These are phyloP conservation scores for Penicillium sp. DNA, from an alignment of 2,329 filamentous ascomycete genomes.

Conservation along the genomic window DNA sequence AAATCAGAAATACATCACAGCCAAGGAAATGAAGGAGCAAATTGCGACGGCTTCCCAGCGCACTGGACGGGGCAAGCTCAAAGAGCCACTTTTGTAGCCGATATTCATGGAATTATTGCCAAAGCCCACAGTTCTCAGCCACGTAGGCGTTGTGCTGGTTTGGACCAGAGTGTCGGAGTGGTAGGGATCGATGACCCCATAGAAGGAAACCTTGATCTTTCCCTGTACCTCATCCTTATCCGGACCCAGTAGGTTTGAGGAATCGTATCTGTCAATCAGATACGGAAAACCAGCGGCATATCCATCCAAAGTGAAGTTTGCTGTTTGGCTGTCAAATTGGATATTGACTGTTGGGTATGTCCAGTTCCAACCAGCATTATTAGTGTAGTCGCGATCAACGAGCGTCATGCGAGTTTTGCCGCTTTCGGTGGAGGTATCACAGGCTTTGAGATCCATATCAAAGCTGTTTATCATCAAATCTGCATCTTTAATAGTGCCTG, in stretches of 20 bases:
- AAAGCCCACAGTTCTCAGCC: conserved; percentile 8
- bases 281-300: not conserved
- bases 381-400: not conserved
- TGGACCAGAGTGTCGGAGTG: conserved; percentile 7
- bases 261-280: not conserved
- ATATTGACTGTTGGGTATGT: not conserved
- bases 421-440: not conserved
- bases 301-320: conserved; percentile 4
- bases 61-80: no score
- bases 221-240: not conserved
- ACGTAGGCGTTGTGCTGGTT: conserved; percentile 2
- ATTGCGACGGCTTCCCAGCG: no score
- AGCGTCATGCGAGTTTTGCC: not conserved
- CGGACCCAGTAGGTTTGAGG: not conserved
- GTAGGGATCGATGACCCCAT: conserved; percentile 1
- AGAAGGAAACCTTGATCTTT: not conserved
- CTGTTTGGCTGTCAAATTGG: conserved; percentile 4
- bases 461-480: not conserved
- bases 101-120: conserved; percentile 11
- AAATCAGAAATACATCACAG: no score
- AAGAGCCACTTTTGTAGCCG: not conserved
- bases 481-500: not conserved
- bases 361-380: not conserved
- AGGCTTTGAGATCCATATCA: not conserved
- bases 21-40: no score